Evolutionary conservation across 2,329 filamentous ascomycete genomes (phyloP), one percentile per base, ranked within the genome.

Genomic region (Teratosphaeria gauchensis): DNA sequence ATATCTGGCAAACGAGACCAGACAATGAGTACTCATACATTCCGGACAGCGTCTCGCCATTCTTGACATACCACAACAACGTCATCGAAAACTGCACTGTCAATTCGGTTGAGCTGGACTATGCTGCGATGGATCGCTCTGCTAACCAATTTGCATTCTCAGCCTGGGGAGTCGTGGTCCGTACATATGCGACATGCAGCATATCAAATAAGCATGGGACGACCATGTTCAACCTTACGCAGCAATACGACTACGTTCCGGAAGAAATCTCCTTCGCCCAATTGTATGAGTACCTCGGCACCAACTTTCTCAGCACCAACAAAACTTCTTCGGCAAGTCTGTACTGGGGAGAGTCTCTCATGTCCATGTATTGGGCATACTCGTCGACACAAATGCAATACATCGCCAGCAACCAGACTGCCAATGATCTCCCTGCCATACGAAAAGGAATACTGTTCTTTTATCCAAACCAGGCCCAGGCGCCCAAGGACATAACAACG

Each of bases 11-110:
- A 38, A 42, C 35, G n/a, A 42, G 35, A 42, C 35, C 35, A 42
- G 35, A 42, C 14, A 42, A 42, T 16, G 33, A 35, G 3, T 35
- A 11, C 33, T 35, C 33, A 14, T 35, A 35, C 33, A 35, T 35
- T 11, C 55, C 60, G 7, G 5, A 56, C 38, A 53, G 35, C 12
- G 38, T 58, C 21, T 33, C 55, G n/a, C 59, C 63, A 9, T 59
- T 60, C 9, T 51, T 64, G 24, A 21, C 53, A 14, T 65, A 65
- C 54, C 55, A 54, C 19, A 61, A 60, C 59, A 64, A 65, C 32
- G 35, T 60, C 8, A 12, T 62, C 4, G 53, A 63, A 35, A 52
- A 58, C 30, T 64, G 61, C 55, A 55, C 28, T 8, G 56, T 64
- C 21, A 56, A 56, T 31, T 58, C 56, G 11, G 55, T 62, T 9